Conservation (phyloP, 2,329 filamentous ascomycete species). For the Microdochium bolleyi region DNA sequence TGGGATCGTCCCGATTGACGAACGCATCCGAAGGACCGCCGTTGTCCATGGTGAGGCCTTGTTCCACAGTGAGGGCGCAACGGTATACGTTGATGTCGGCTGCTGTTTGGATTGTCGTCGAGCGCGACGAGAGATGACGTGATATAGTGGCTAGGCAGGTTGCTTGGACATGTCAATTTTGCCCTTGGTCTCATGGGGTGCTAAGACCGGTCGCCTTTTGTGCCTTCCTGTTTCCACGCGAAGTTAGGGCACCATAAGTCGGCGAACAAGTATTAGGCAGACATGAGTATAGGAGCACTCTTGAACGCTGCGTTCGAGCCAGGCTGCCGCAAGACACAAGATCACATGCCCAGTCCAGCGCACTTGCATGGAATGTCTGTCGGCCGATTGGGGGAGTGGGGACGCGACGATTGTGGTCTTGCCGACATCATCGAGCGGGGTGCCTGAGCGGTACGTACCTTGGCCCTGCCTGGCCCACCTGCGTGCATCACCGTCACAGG, state of each 20-base stretch:
- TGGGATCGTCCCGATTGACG: constrained; percentile 23
- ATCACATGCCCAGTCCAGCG: not conserved
- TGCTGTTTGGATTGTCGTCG: not conserved
- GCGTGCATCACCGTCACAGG: not conserved
- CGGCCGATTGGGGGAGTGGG: not conserved
- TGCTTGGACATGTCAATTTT: too few relatives aligned
- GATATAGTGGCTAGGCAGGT: not conserved
- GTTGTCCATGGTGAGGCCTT: not conserved
- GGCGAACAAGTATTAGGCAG: too few relatives aligned
- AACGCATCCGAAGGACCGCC: constrained; percentile 9
- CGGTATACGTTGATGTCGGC: not conserved
- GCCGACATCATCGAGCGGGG: not conserved
- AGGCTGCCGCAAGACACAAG: too few relatives aligned
- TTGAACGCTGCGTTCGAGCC: too few relatives aligned
- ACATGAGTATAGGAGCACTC: too few relatives aligned
- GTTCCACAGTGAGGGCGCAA: not conserved
- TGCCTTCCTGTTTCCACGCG: too few relatives aligned
- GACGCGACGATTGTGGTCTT: not conserved
- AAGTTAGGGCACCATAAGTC: too few relatives aligned
- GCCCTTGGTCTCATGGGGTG: too few relatives aligned
- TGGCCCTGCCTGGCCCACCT: not conserved
- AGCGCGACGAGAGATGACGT: not conserved
- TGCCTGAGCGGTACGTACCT: not conserved
- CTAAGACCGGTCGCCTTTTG: too few relatives aligned
- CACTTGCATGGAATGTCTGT: not conserved